phyloP scores from a whole-genome alignment of 108 stramenopile species.

The Aureococcus anophagefferens region DNA sequence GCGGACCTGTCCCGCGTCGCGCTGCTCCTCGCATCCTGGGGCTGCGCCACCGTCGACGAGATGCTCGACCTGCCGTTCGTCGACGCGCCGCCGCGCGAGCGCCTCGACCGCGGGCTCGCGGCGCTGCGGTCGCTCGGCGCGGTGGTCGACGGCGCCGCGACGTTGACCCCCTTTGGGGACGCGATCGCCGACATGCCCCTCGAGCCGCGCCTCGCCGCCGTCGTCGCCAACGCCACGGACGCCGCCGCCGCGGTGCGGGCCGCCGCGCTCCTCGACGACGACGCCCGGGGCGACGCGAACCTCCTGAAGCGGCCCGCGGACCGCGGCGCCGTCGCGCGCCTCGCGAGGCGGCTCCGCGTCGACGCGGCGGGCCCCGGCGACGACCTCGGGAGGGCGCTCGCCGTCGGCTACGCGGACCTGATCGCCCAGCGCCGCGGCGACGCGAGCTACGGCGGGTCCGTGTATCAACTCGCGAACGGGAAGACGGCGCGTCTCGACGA shows the following conservation, averaged over 20 bases:
- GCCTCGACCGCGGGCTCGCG: conserved; percentile 47
- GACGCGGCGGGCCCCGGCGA: not conserved
- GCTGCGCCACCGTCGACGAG: conserved; percentile 49
- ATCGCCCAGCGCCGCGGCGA: conserved; percentile 52
- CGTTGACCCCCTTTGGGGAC: conserved; percentile 48
- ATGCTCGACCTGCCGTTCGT: conserved; percentile 65
- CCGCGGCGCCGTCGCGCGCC: not conserved
- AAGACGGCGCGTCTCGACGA: conserved; percentile 29
- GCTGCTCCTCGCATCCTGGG: conserved; percentile 64
- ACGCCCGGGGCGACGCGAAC: no score
- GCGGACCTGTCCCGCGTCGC: conserved; percentile 58
- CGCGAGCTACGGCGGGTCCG: conserved; percentile 48
- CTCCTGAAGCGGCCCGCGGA: not conserved
- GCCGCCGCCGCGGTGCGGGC: conserved; percentile 13
- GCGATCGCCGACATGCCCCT: conserved; percentile 51
- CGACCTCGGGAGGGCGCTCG: conserved; percentile 29
- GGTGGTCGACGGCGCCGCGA: conserved; percentile 37
- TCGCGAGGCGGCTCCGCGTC: not conserved
- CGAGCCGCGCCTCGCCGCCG: conserved; percentile 63
- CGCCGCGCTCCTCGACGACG: conserved; percentile 26
- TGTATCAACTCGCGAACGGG: conserved; percentile 40
- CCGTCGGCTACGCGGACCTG: conserved; percentile 55
- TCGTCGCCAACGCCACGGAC: conserved; percentile 30
- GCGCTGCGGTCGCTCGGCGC: conserved; percentile 44
- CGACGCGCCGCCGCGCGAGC: conserved; percentile 48